Base-by-base conservation (phyloP, 2,329 filamentous ascomycete species). In the Colletotrichum spaethianum region DNA sequence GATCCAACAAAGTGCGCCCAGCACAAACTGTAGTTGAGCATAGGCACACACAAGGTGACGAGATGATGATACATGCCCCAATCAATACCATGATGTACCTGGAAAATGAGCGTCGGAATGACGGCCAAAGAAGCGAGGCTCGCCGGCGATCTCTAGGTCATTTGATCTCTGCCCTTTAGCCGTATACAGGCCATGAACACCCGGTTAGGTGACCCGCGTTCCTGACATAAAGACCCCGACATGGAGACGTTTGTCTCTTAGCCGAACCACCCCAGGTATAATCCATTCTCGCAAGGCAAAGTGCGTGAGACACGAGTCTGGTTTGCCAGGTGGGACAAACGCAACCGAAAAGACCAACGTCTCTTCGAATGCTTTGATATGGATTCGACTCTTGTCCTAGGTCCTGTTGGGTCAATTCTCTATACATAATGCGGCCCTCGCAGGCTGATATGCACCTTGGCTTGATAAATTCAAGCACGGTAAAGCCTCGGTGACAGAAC, bases 201-300 rank as follows among this genome's bases (percentile, higher is more conserved):
- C 33, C 48, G 48, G 63, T 59, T 60, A 36, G 31, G 18, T 40
- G 40, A 28, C 52, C 52, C 36, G 44, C 44, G 59, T 68, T 40
- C 69, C 59, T 69, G 64, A 52, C 52, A 59, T 36, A 36, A 63
- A 69, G 57, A 71, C 64, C 57, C 53, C 68, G 63, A 68, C 64
- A 57, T 59, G 68, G 57, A 57, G 57, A 52, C 64, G 63, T 71
- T 63, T 71, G 50, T 71, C 50, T 33, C 59, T 52, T 63, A 2
- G 48, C 11, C 33, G 33, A 36, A 36, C 33, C 33, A 36, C 8
- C 8, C 33, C 33, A 11, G 33, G 42, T n/a, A 55, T n/a, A 57
- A 63, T 63, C 59, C 53, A 48, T 11, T 57, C 59, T 36, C 40
- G 38, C 50, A 55, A 48, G 40, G 38, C 57, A 61, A 40, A 26